Conservation (phyloP, 2,329 filamentous ascomycete genomes). For the Fusarium siculi region DNA sequence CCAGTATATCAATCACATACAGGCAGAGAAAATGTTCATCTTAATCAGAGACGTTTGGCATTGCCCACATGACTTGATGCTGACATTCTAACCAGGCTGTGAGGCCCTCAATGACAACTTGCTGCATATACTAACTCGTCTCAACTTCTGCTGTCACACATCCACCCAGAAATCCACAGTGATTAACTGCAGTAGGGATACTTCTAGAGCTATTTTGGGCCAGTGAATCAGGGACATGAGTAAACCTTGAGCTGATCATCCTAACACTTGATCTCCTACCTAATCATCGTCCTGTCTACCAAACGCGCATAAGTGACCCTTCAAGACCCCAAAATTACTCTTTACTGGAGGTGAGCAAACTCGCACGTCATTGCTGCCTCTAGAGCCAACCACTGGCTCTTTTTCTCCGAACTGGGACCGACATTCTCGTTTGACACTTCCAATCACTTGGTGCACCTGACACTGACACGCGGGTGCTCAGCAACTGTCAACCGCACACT, state of each 20-base stretch:
- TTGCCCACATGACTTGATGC: neutral
- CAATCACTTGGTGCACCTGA: neutral
- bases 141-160: conserved; percentile 3
- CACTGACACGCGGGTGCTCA: conserved; percentile 13
- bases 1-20: neutral
- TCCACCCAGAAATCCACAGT: neutral
- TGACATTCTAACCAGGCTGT: neutral
- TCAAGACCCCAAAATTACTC: neutral
- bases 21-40: neutral
- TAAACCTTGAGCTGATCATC: neutral
- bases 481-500: conserved; percentile 1
- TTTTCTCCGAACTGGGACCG: neutral
- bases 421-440: neutral
- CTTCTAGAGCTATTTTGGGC: neutral
- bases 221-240: neutral
- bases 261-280: neutral
- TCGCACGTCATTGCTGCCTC: neutral
- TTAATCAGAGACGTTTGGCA: neutral
- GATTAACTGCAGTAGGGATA: neutral
- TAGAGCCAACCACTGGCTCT: neutral
- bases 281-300: neutral
- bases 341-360: neutral
- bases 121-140: conserved; percentile 6
- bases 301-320: neutral
- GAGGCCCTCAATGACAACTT: conserved; percentile 7